Evolutionary conservation across 768 basidiomycete genomes (phyloP), one percentile per base, ranked within the genome.

Genomic region (Pleurotus djamor): DNA sequence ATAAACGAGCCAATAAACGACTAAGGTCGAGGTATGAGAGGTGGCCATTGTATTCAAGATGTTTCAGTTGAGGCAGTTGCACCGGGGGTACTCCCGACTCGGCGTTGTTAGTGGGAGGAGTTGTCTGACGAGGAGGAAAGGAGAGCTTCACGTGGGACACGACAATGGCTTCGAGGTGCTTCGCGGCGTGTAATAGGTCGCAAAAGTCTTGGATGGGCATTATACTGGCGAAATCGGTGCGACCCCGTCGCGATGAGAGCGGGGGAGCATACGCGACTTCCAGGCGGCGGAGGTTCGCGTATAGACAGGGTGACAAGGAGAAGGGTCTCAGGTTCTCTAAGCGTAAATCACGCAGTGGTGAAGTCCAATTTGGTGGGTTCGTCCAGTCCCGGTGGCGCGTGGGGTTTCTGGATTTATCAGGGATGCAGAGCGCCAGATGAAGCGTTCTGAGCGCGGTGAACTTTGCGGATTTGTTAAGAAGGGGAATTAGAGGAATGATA

Each of bases 11-110:
- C 60, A 83, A 66, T 48, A 84, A 71, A 34, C 73, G 68, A 54
- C 76, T 74, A 48, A 83, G 64, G 51, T 80, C 81, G 38, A 65
- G 68, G 48, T 55, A 55, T 38, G 74, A 66, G 52, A 70, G 76
- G 14, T 79, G 79, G 60, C 73, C 79, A 48, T 74, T 79, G 80
- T 82, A 83, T 35, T 79, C 77, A 47, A 85, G 65, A n/a, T 62
- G 67, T 54, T 72, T 79, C 58, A 84, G 66, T 58, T 73, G 70
- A 4, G 64, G 66, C 36, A 84, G 72, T 52, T 67, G 68, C 52
- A 78, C 61, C 33, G 72, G 49, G 16, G 32, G 12, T 5, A 17
- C 63, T 34, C 61, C 41, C 65, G 66, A 63, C 54, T 55, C 61
- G 35, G 59, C 48, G 28, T 43, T 35, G 17, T 28, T 21, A 38